Evolutionary conservation across 2,329 filamentous ascomycete species (phyloP).

Genomic region (Pseudofabraea citricarpa): DNA sequence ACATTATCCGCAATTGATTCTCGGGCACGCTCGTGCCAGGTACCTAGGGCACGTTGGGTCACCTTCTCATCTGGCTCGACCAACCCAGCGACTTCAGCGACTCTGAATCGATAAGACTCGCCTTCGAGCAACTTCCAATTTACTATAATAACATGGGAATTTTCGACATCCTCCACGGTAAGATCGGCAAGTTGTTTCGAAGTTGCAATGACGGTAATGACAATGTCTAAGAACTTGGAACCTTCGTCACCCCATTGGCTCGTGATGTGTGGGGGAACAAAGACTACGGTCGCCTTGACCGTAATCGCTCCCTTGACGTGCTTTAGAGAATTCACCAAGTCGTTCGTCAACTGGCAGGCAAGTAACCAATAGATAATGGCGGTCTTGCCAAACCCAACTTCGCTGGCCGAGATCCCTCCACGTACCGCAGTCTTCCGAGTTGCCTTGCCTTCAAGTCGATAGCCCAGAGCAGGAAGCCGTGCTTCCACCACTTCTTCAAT

Average conservation of each 20-base stretch:
- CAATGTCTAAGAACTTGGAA: constrained; percentile 37
- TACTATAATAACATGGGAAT: constrained; percentile 50
- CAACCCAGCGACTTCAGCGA: constrained; percentile 45
- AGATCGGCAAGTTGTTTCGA: constrained; percentile 6
- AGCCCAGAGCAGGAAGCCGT: constrained; percentile 42
- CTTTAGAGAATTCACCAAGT: constrained; percentile 25
- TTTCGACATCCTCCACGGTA: constrained; percentile 38
- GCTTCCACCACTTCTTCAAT: constrained; percentile 55
- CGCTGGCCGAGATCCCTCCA: constrained; percentile 59
- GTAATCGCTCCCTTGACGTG: constrained; percentile 19
- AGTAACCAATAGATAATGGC: constrained; percentile 50
- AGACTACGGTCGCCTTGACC: constrained; percentile 52
- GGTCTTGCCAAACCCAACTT: constrained; percentile 65
- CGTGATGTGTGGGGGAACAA: constrained; percentile 50
- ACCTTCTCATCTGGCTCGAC: constrained; percentile 30
- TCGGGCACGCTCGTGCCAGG: constrained; percentile 46
- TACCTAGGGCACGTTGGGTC: constrained; percentile 34
- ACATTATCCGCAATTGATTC: constrained; percentile 35
- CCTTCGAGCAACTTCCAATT: constrained; percentile 44
- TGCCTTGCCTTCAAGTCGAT: constrained; percentile 53
- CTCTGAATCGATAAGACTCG: constrained; percentile 39
- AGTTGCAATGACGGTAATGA: constrained; percentile 27
- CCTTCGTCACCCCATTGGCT: constrained; percentile 56
- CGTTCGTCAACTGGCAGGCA: constrained; percentile 26
- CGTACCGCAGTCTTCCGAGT: constrained; percentile 35